Percentiles rank a stretch among this genome's conserved stretches.
Evolutionary conservation across 352 stramenopile species (phyloP).

Genomic region (Globisporangium nunn): DNA sequence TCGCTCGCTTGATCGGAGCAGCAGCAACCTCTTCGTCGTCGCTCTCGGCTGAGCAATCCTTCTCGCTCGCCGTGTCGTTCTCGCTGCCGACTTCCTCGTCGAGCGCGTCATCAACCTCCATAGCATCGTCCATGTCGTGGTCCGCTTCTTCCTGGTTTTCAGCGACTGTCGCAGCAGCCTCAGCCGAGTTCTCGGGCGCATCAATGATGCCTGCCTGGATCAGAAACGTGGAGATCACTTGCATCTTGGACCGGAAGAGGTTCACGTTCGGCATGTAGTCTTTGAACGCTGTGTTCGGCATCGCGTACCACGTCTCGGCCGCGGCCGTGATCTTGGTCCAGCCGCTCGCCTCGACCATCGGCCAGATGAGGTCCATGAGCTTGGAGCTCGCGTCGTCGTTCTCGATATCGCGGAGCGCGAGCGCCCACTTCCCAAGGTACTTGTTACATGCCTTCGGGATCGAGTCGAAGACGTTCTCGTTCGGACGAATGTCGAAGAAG

Average conservation of each 20-base stretch:
- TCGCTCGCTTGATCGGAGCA: constrained; percentile 1
- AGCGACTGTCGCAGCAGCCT: not conserved
- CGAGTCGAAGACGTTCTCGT: constrained; percentile 76
- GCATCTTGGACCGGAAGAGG: constrained; percentile 60
- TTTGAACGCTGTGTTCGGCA: constrained; percentile 56
- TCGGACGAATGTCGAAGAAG: constrained; percentile 66
- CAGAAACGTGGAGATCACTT: constrained; percentile 60
- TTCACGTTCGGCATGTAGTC: constrained; percentile 68
- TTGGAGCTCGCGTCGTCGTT: constrained; percentile 15
- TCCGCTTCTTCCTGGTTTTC: constrained; percentile 7
- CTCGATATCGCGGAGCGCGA: constrained; percentile 8
- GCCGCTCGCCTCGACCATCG: constrained; percentile 34
- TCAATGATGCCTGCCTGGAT: constrained; percentile 17
- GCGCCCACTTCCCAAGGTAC: constrained; percentile 41
- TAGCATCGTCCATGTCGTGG: constrained; percentile 8
- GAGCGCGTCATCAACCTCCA: constrained; percentile 15
- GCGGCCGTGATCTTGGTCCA: constrained; percentile 50
- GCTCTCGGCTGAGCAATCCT: constrained; percentile 3
- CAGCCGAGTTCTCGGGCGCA: constrained; percentile 4
- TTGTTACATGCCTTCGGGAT: constrained; percentile 45
- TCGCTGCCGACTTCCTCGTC: not conserved
- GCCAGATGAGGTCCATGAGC: constrained; percentile 52
- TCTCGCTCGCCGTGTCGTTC: not conserved
- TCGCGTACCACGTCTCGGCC: constrained; percentile 55
- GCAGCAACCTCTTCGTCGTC: constrained; percentile 8